Evolutionary conservation across 1,284 basidiomycete genomes (phyloP), one percentile per base, ranked within the genome.

Genomic region (Retiboletus flavoniger): DNA sequence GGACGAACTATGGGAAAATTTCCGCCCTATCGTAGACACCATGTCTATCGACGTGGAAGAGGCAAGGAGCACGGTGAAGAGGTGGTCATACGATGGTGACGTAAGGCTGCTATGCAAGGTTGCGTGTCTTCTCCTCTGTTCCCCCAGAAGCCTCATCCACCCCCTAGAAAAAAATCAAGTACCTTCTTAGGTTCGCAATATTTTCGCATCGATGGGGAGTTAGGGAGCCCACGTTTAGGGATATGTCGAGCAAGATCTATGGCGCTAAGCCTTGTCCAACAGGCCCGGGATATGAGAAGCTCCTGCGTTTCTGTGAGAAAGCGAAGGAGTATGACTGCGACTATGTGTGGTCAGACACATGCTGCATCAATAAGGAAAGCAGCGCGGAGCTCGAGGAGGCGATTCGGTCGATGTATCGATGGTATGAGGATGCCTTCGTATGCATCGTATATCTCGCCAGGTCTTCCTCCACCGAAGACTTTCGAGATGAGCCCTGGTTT

Each of bases 191-290:
- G 21, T 56, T 46, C 9, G 55, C 55, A 7, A 50, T 56, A 8
- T 50, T 50, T n/a, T 56, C 55, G 10, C 55, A 56, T 21, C 53
- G 55, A 9, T 56, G 53, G 53, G 55, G 55, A 32, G 7, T 3
- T 13, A 13, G 31, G 13, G 38, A 39, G 11, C 38, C 38, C 11
- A 5, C 10, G 19, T 39, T 39, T 19, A 21, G 38, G 11, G 38
- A 39, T 9, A 39, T 39, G 38, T 13, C 38, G 38, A 39, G 38
- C 38, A 39, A 39, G 17, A 19, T 39, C 17, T 13, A 39, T 19
- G 38, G 38, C 17, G 6, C 17, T 5, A 2, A 8, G 17, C 6
- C 38, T 16, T 7, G 17, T 13, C 38, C 38, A 39, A 7, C 10
- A 8, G 38, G 38, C 38, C 10, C 8, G 17, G 38, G 38, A 4